Evolutionary conservation across 2,329 filamentous ascomycete genomes (phyloP), one percentile per base, ranked within the genome.

Genomic region (Pseudogymnoascus sp.): DNA sequence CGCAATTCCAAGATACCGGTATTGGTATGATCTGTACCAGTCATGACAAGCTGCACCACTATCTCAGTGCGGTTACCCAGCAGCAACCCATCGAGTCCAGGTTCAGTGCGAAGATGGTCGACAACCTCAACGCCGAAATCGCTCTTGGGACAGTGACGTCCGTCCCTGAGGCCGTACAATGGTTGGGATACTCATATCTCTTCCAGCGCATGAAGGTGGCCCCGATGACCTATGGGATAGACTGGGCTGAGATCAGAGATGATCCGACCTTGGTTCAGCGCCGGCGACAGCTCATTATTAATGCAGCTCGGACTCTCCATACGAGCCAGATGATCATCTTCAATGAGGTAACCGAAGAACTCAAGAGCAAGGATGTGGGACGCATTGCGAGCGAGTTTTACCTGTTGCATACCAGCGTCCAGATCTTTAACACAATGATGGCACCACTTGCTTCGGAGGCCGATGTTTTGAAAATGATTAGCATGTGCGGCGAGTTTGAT

Each of bases 251-350:
- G 74, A 89, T 91, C 60, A 81, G 86, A 33, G 89, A 97, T 67
- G 94, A 99, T 69, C 92, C 92, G 0, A 87, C 86, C 63, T 81
- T 99, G 25, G 91, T 97, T 1, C 88, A 94, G 70, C 83, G 93
- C 67, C 85, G 94, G 59, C 85, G 92, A 2, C 87, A 94, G 66
- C 79, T 99, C 59, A 88, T 94, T 60, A 92, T 96, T 47, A 87
- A 96, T 68, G 94, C 94, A 22, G 94, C 94, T 0, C 82, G 87
- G 43, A 89, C 90, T 4, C 77, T 99, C 43, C 92, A 97, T 70
- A 83, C 92, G 70, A 96, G 90, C 67, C 94, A 99, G 75, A 99
- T 99, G 95, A 94, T 99, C 69, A 94, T 99, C 61, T 99, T 93
- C 78, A 97, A 99, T 67, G 94, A 97, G 70, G 84, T 81, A 16